Conservation (phyloP, 208 protist species). For the Porcisia hertigi region DNA sequence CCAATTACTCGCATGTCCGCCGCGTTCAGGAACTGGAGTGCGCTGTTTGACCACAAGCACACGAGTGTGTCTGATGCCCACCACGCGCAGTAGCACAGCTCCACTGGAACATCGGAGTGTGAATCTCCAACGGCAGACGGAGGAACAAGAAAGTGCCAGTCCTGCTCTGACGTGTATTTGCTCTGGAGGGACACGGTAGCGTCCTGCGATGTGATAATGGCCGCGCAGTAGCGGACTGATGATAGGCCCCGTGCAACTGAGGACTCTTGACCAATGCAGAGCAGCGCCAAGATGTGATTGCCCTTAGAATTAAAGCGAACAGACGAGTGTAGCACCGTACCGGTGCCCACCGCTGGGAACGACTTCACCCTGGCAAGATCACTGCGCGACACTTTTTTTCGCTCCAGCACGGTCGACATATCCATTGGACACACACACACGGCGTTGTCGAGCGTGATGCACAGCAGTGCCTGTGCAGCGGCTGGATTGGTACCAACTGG, state of each 20-base stretch:
- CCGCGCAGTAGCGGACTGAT: conserved; percentile 8
- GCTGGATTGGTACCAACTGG: neutral
- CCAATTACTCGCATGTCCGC: conserved; percentile 11
- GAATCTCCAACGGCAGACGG: neutral
- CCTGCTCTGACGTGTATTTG: neutral
- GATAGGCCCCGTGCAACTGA: neutral
- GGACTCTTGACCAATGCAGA: conserved; percentile 8
- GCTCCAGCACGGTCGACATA: conserved; percentile 35
- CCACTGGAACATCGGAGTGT: neutral
- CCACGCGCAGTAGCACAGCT: conserved; percentile 46
- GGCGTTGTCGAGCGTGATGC: conserved; percentile 25
- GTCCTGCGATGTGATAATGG: conserved; percentile 22
- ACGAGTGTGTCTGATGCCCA: conserved; percentile 44
- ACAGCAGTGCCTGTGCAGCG: conserved; percentile 24
- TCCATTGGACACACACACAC: conserved; percentile 36
- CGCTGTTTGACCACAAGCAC: conserved; percentile 62
- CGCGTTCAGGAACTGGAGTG: conserved; percentile 27
- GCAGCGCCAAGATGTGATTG: conserved; percentile 13
- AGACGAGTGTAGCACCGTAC: conserved; percentile 18
- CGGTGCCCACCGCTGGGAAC: conserved; percentile 5
- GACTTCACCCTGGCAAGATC: conserved; percentile 33
- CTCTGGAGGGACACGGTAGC: conserved; percentile 12
- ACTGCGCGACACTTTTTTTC: conserved; percentile 33
- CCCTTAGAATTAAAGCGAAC: conserved; percentile 26
- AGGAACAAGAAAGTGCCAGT: conserved; percentile 31